Conservation (phyloP, 2,329 filamentous ascomycete species). For the Stagonosporopsis tanaceti region DNA sequence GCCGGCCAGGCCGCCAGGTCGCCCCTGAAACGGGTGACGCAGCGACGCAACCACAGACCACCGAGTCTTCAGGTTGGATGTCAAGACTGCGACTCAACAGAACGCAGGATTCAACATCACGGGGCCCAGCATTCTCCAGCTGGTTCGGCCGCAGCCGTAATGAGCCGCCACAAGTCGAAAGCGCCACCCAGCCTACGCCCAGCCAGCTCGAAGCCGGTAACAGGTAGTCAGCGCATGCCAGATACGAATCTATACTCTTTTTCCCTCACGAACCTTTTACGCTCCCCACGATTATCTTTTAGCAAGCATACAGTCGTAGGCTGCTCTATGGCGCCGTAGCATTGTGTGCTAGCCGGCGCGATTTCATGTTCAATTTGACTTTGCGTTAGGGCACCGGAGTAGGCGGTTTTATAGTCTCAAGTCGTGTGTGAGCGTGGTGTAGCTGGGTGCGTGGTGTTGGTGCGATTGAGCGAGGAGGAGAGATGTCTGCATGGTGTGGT, state of each 20-base stretch:
- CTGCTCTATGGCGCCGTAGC: background rate
- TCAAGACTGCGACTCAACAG: constrained; percentile 29
- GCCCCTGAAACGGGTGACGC: constrained; percentile 23
- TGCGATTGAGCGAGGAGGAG: background rate
- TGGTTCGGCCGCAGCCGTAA: constrained; percentile 40
- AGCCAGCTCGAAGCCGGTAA: constrained; percentile 48
- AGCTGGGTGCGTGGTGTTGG: background rate
- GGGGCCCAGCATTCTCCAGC: constrained; percentile 28
- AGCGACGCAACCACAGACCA: constrained; percentile 21
- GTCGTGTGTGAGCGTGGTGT: background rate
- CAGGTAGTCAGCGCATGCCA: constrained; percentile 28
- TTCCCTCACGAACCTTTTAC: constrained; percentile 8
- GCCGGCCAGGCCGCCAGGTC: constrained; percentile 37
- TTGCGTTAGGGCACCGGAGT: background rate
- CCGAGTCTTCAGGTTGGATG: constrained; percentile 32
- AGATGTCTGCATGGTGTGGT: background rate
- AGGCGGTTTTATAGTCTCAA: background rate
- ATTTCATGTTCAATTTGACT: background rate
- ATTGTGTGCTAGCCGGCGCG: background rate
- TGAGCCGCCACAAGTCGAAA: constrained; percentile 24
- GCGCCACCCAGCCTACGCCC: constrained; percentile 39
- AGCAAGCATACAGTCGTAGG: constrained; percentile 8
- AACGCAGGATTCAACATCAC: constrained; percentile 13
- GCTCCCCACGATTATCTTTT: constrained; percentile 11
- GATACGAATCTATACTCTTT: constrained; percentile 14